Evolutionary conservation across 306 rosid genomes (phyloP).

Genomic region (Hippophae gyantsensis): DNA sequence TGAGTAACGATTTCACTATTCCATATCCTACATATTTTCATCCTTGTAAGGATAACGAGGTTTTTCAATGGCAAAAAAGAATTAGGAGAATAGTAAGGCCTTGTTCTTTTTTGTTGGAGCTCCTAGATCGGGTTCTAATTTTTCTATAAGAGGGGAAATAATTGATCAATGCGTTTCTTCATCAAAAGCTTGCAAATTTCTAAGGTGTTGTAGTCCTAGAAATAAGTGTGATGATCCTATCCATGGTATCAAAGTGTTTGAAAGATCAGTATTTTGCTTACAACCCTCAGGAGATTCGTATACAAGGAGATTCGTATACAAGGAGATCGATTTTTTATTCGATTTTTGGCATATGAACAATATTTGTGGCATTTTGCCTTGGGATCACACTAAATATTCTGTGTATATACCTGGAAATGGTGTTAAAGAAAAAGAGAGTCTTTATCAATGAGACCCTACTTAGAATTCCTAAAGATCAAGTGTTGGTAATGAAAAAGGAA

Average conservation of each 20-base stretch:
- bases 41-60: conserved; percentile 23
- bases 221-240: conserved; percentile 21
- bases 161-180: conserved; percentile 32
- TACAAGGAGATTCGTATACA: conserved; percentile 34
- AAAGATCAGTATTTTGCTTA: conserved; percentile 32
- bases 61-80: conserved; percentile 33
- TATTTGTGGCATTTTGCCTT: conserved; percentile 46
- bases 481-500: conserved; percentile 30
- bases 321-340: conserved; percentile 43
- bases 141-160: conserved; percentile 17
- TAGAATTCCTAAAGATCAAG: conserved; percentile 12
- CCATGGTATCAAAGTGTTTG: conserved; percentile 22
- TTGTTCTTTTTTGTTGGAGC: conserved; percentile 43
- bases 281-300: conserved; percentile 47
- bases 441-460: conserved; percentile 25
- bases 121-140: conserved; percentile 20
- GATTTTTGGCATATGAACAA: conserved; percentile 35
- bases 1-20: conserved; percentile 33
- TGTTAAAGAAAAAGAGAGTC: conserved; percentile 13
- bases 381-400: conserved; percentile 23
- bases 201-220: conserved; percentile 8
- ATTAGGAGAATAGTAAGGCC: conserved; percentile 29
- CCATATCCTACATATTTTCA: conserved; percentile 52
- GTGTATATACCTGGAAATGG: conserved; percentile 24
- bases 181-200: conserved; percentile 19